Conservation (phyloP, 2,329 filamentous ascomycete species). For the Graphilbum fragrans region DNA sequence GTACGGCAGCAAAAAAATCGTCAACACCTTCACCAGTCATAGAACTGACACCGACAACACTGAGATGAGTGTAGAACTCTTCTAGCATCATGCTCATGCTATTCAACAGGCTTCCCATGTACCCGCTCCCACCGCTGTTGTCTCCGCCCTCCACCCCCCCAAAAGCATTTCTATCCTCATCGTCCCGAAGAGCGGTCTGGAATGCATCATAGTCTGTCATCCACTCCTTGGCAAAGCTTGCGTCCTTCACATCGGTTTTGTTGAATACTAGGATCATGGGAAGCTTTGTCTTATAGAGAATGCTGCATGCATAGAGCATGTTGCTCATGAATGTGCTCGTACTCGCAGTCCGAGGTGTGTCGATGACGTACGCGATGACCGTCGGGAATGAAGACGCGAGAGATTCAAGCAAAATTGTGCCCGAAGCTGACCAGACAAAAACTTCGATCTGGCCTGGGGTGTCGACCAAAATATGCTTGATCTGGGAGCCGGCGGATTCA, state of each 20-base stretch:
- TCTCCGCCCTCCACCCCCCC: conserved; percentile 55
- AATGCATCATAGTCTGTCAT: conserved; percentile 99
- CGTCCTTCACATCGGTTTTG: conserved; percentile 92
- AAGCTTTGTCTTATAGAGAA: conserved; percentile 95
- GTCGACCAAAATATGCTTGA: conserved; percentile 82
- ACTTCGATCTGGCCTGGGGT: conserved; percentile 98
- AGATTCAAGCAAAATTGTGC: conserved; percentile 85
- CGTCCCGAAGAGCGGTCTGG: conserved; percentile 68
- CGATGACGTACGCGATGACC: conserved; percentile 93
- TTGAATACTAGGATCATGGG: conserved; percentile 99
- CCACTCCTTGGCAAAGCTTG: conserved; percentile 90
- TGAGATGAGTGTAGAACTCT: conserved; percentile 92
- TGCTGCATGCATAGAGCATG: conserved; percentile 98
- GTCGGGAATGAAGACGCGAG: conserved; percentile 92
- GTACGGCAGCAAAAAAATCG: conserved; percentile 84
- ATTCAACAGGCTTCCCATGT: conserved; percentile 92
- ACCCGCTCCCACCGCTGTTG: conserved; percentile 65
- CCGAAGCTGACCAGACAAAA: conserved; percentile 95
- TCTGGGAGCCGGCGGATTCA: conserved; percentile 47
- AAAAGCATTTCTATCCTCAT: conserved; percentile 68
- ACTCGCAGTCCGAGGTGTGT: conserved; percentile 84
- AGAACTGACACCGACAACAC: conserved; percentile 83
- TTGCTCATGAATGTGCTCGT: conserved; percentile 99
- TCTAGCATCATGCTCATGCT: conserved; percentile 97
- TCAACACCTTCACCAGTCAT: conserved; percentile 87